Base-by-base conservation (phyloP, 73 alveolate genomes). In the Durusdinium trenchii region DNA sequence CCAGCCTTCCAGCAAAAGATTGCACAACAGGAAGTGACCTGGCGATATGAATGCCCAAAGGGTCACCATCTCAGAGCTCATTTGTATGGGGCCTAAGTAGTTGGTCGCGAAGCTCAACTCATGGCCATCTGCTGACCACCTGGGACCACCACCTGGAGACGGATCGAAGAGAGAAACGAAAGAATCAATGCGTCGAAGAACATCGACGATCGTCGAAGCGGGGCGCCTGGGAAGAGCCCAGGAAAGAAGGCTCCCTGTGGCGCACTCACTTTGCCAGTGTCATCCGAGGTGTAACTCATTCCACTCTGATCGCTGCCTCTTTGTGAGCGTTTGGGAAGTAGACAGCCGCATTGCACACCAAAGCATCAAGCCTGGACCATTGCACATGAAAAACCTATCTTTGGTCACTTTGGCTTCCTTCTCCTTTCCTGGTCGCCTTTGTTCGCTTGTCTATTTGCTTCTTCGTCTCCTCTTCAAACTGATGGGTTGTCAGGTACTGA, bases 21-120 rank as follows among this genome's bases (percentile, higher is more conserved):
- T 92, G 98, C 98, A 92, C 79, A 92, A 60, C 30, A 92, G 91
- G 98, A 73, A 92, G 91, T 92, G 98, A 73, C 98, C 98, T 92
- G 78, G 57, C n/a, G 51, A 26, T 23, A 42, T 52, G 7, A 9
- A 76, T 23, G 54, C 38, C n/a, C 7, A 86, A 52, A 57, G 3
- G 46, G 64, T 32, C 54, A 42, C 26, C 52, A 9, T 52, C 28
- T 75, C 54, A 23, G n/a, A 42, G 35, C 23, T 14, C 67, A 52
- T 78, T 43, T 30, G 62, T 57, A 79, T 14, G 36, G 47, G 23
- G 87, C 98, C 98, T 45, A 92, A 48, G 98, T 92, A 92, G 98
- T 92, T 92, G 38, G 98, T 38, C 6, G 98, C 98, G 42, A 92
- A 92, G 92, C 98, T 92, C 98, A 92, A 51, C 54, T 92, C 98